Evolutionary conservation across 495 filamentous ascomycete species (phyloP).

Genomic region (Parathielavia hyrcaniae): DNA sequence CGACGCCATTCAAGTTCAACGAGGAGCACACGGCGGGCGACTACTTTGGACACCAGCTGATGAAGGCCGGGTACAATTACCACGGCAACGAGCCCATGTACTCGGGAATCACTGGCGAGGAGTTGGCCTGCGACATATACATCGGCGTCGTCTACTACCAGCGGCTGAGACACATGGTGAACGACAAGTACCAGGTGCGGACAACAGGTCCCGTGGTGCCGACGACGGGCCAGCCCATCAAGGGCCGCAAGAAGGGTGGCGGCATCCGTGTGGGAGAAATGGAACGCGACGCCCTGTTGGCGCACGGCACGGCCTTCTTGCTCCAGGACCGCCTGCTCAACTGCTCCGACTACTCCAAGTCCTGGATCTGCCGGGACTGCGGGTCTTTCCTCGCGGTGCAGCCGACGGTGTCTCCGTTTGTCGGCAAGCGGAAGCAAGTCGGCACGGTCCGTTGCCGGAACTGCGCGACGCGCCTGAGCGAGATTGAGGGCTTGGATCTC

Average conservation of each 20-base stretch:
- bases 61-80: slow-evolving; percentile 93
- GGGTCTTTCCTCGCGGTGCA: slow-evolving; percentile 82
- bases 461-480: slow-evolving; percentile 62
- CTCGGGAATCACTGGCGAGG: slow-evolving; percentile 88
- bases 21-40: slow-evolving; percentile 88
- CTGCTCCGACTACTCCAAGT: slow-evolving; percentile 82
- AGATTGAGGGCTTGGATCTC: slow-evolving; percentile 49
- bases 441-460: slow-evolving; percentile 68
- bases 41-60: slow-evolving; percentile 92
- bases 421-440: slow-evolving; percentile 52
- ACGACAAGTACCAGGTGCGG: slow-evolving; percentile 98
- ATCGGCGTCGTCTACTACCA: slow-evolving; percentile 97
- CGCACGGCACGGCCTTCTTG: slow-evolving; percentile 90
- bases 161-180: slow-evolving; percentile 96
- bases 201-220: slow-evolving; percentile 86
- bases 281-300: slow-evolving; percentile 91
- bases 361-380: slow-evolving; percentile 83
- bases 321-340: slow-evolving; percentile 94
- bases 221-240: slow-evolving; percentile 92
- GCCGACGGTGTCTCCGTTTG: slow-evolving; percentile 64
- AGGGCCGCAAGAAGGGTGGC: slow-evolving; percentile 89
- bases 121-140: slow-evolving; percentile 92
- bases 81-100: slow-evolving; percentile 98
- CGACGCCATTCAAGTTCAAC: slow-evolving; percentile 88
- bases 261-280: slow-evolving; percentile 99